phyloP scores from a whole-genome alignment of 2,329 filamentous ascomycete species.

The Colletotrichum musae region DNA sequence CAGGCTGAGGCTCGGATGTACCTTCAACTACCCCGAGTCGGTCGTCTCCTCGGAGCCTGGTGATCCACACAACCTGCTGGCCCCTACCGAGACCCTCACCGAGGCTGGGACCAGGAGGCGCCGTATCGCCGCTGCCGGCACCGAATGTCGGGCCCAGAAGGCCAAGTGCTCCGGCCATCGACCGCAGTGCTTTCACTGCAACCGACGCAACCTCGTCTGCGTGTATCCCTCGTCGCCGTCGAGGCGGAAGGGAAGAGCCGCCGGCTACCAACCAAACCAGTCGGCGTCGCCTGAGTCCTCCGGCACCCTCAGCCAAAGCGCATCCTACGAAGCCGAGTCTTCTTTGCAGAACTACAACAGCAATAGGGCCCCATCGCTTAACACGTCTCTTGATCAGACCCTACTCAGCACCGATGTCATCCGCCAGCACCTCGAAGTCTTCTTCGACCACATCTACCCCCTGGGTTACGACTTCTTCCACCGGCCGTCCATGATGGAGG shows the following conservation, averaged over 20 bases:
- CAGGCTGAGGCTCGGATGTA: slow-evolving; percentile 19
- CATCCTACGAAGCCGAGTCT: slow-evolving; percentile 21
- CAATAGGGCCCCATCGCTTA: not conserved
- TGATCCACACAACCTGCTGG: slow-evolving; percentile 20
- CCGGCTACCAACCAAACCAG: not conserved
- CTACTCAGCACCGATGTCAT: slow-evolving; percentile 31
- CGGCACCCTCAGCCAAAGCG: slow-evolving; percentile 5
- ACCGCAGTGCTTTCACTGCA: slow-evolving; percentile 31
- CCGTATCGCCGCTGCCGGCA: slow-evolving; percentile 48
- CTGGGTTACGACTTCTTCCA: slow-evolving; percentile 30
- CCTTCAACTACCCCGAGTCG: slow-evolving; percentile 28
- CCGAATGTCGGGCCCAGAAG: slow-evolving; percentile 52
- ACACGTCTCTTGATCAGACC: slow-evolving; percentile 1
- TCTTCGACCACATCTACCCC: slow-evolving; percentile 33
- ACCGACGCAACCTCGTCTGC: slow-evolving; percentile 21
- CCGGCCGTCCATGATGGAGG: slow-evolving; percentile 31
- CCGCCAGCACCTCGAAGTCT: slow-evolving; percentile 27
- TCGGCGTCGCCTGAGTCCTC: slow-evolving; percentile 12
- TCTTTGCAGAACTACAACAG: not conserved
- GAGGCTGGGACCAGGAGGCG: slow-evolving; percentile 49
- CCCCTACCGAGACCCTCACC: slow-evolving; percentile 41
- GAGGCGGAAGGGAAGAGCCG: slow-evolving; percentile 6
- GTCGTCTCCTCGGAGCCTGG: not conserved
- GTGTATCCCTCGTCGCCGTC: slow-evolving; percentile 4
- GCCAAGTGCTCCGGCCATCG: slow-evolving; percentile 52